phyloP scores from a whole-genome alignment of 352 stramenopile species.

The Globisporangium viniferum region DNA sequence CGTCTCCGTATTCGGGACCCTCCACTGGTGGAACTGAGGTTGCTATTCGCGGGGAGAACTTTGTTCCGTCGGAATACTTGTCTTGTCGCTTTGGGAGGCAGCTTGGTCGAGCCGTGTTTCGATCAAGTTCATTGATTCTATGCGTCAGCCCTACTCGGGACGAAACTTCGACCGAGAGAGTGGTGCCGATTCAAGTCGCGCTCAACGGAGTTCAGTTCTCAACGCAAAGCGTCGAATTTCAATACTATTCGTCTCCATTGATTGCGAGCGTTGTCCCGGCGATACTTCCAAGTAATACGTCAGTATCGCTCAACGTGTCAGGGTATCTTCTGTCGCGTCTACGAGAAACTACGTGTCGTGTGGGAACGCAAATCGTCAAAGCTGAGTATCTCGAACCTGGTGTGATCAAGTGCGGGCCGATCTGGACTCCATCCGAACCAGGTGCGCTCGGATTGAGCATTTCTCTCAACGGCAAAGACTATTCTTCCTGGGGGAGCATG shows the following conservation, averaged over 20 bases:
- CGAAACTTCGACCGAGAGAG: background rate
- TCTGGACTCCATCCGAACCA: conserved; percentile 3
- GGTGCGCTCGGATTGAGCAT: conserved; percentile 14
- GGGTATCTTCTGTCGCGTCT: conserved; percentile 3
- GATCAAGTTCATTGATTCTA: conserved; percentile 3
- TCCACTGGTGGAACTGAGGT: conserved; percentile 4
- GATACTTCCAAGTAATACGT: conserved; percentile 1
- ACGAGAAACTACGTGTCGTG: background rate
- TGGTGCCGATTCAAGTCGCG: background rate
- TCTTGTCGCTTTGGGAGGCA: conserved; percentile 7
- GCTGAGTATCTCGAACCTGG: conserved; percentile 8
- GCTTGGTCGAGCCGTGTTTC: background rate
- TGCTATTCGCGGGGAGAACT: background rate
- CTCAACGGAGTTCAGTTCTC: conserved; percentile 13
- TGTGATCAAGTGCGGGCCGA: conserved; percentile 5
- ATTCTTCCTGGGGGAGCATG: conserved; percentile 13
- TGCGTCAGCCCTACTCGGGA: conserved; percentile 10
- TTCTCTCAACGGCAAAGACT: conserved; percentile 42
- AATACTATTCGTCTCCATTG: conserved; percentile 8
- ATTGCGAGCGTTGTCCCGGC: background rate
- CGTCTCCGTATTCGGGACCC: background rate
- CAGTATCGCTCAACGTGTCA: background rate
- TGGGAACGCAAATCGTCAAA: background rate
- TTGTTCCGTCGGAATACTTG: conserved; percentile 5
- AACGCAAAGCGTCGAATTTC: conserved; percentile 5